Base-by-base conservation (phyloP, 139 green algal genomes). In the Micractinium conductrix region DNA sequence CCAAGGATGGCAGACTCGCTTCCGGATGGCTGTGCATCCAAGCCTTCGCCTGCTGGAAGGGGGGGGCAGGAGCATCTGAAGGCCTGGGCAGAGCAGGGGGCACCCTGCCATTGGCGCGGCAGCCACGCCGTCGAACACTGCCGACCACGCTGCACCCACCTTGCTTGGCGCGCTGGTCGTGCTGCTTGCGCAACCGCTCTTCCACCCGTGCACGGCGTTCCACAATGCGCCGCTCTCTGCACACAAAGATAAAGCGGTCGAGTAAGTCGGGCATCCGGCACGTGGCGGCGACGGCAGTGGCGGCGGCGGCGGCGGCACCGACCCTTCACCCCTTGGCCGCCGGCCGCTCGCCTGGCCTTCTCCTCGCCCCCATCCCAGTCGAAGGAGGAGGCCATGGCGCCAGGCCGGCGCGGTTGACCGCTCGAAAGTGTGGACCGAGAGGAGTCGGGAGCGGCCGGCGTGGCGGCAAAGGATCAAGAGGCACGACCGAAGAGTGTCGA, bases 161-260 rank as follows among this genome's bases (percentile, higher is more conserved):
- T 33, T 80, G 33, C 42, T 67, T 84, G 60, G 40, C 53, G 0
- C 76, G 37, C 33, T 74, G 62, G n/a, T 75, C 62, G 42, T 75
- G 62, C 62, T 79, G 45, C 33, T 40, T 19, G 28, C 43, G 63
- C 10, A 85, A 24, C 0, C 45, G 45, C 67, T 85, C 80, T 37
- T 85, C 22, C 48, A 85, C 80, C 12, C 80, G 80, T 4, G 76
- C 30, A 0, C 68, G 80, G 6, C 80, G 67, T 16, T 85, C 80
- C 1, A 37, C 43, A 22, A 85, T 78, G 16, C 80, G 80, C 10
- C 68, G 67, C 26, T 85, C 65, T 37, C 80, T 85, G 67, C 68
- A 81, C 16, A 22, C 40, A 55, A n/a, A n/a, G n/a, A n/a, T n/a
- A n/a, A n/a, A n/a, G n/a, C n/a, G n/a, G n/a, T n/a, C n/a, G n/a